These are phyloP conservation scores for Wickerhamiella sorbophila DNA, from an alignment of 805 yeast genomes.

Conservation along the genomic window DNA sequence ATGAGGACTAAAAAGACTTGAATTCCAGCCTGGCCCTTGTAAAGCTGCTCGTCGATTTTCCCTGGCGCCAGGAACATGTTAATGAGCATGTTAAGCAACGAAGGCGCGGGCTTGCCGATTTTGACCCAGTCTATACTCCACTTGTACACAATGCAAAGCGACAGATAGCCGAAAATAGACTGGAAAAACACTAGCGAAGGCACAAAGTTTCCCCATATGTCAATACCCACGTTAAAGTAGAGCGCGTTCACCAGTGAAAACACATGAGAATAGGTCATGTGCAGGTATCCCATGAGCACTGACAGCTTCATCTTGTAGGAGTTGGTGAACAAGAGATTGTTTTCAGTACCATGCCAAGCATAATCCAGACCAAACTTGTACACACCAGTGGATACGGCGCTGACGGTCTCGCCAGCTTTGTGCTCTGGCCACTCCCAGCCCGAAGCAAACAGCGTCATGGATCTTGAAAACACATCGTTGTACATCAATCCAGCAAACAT, in stretches of 20 bases:
- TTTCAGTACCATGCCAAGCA: conserved; percentile 96
- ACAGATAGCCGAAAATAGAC: conserved; percentile 85
- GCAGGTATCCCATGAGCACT: conserved; percentile 83
- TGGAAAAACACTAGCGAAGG: conserved; percentile 95
- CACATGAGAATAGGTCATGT: conserved; percentile 80
- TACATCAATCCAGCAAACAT: conserved; percentile 90
- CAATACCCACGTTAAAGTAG: conserved; percentile 55
- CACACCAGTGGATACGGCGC: conserved; percentile 50
- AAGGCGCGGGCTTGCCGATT: conserved; percentile 70
- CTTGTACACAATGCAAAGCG: conserved; percentile 76
- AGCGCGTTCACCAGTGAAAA: conserved; percentile 73
- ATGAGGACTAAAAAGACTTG: conserved; percentile 57
- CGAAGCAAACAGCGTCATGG: conserved; percentile 73
- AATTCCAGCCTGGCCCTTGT: conserved; percentile 60
- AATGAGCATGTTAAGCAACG: conserved; percentile 85
- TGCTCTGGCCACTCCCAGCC: conserved; percentile 91
- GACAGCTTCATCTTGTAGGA: conserved; percentile 97
- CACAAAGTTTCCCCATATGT: conserved; percentile 80
- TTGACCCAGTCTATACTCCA: conserved; percentile 90
- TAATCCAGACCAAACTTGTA: conserved; percentile 83
- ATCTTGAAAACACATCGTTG: conserved; percentile 84
- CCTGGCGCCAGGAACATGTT: conserved; percentile 95
- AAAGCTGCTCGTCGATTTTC: conserved; percentile 61
- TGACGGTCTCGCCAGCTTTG: conserved; percentile 51
- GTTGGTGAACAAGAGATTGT: conserved; percentile 76